Conservation (phyloP, 352 stramenopile species). For the Globisporangium takayamanum region DNA sequence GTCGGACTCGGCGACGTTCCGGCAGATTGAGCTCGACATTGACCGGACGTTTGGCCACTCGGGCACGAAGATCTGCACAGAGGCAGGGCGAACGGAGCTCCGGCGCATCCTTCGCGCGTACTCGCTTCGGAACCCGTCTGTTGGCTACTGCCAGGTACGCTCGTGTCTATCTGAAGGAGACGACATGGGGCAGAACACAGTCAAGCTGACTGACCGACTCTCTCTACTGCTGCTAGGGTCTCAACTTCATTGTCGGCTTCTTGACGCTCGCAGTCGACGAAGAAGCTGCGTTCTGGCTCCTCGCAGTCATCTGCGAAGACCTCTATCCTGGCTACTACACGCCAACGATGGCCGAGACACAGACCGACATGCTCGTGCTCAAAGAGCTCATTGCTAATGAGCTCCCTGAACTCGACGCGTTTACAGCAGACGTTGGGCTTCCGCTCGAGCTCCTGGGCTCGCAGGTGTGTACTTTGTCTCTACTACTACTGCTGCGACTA, state of each 20-base stretch:
- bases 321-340: slow-evolving; percentile 87
- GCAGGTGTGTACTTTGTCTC: slow-evolving; percentile 22
- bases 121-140: slow-evolving; percentile 61
- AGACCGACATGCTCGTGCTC: slow-evolving; percentile 87
- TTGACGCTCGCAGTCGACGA: slow-evolving; percentile 75
- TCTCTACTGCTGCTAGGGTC: slow-evolving; percentile 20
- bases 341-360: slow-evolving; percentile 82
- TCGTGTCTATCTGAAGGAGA: not conserved
- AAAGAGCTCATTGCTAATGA: slow-evolving; percentile 82
- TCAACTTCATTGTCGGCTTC: slow-evolving; percentile 89
- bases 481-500: too few species aligned
- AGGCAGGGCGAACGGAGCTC: slow-evolving; percentile 42
- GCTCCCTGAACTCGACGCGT: slow-evolving; percentile 66
- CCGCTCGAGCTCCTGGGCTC: slow-evolving; percentile 85
- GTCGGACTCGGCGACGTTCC: slow-evolving; percentile 52
- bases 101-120: slow-evolving; percentile 74
- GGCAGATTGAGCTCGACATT: slow-evolving; percentile 85
- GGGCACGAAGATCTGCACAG: slow-evolving; percentile 50
- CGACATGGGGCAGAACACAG: too few species aligned
- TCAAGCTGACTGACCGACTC: not conserved
- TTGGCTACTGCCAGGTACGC: slow-evolving; percentile 83
- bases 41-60: slow-evolving; percentile 81
- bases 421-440: slow-evolving; percentile 64
- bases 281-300: slow-evolving; percentile 85
- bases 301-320: slow-evolving; percentile 87